Evolutionary conservation across 2,329 filamentous ascomycete genomes (phyloP).

Genomic region (Pestalotiopsis fici): DNA sequence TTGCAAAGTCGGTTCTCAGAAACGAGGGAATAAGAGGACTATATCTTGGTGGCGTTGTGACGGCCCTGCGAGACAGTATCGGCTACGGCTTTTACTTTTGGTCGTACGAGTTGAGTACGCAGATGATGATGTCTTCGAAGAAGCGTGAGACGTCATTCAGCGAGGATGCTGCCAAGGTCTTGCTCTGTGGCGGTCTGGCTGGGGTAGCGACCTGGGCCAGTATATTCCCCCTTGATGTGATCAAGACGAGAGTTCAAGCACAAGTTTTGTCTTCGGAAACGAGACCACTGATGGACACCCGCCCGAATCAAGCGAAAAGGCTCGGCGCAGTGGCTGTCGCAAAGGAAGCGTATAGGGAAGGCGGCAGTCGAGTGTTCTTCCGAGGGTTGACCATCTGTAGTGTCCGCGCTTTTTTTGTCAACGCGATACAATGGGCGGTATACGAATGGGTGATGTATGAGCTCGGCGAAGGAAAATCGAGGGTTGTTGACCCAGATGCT

Average conservation of each 20-base stretch:
- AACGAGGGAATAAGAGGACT: constrained; percentile 66
- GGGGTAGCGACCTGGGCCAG: constrained; percentile 88
- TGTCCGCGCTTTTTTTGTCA: constrained; percentile 84
- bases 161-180: constrained; percentile 60
- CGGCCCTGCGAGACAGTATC: constrained; percentile 79
- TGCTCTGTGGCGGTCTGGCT: constrained; percentile 85
- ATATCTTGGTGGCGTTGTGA: constrained; percentile 81
- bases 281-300: constrained; percentile 32
- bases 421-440: constrained; percentile 88
- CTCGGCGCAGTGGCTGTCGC: constrained; percentile 65
- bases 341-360: constrained; percentile 63
- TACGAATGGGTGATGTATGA: constrained; percentile 85
- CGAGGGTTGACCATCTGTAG: constrained; percentile 80
- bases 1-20: constrained; percentile 62
- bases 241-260: constrained; percentile 91
- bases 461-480: constrained; percentile 38
- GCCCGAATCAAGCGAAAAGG: constrained; percentile 25
- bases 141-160: constrained; percentile 20
- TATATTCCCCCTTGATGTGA: constrained; percentile 86
- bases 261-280: constrained; percentile 46
- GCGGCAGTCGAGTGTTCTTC: constrained; percentile 67
- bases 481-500: constrained; percentile 4
- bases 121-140: constrained; percentile 46
- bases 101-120: constrained; percentile 80
- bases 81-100: constrained; percentile 99